Conservation (phyloP, 257 asterid species). For the Haberlea rhodopensis region DNA sequence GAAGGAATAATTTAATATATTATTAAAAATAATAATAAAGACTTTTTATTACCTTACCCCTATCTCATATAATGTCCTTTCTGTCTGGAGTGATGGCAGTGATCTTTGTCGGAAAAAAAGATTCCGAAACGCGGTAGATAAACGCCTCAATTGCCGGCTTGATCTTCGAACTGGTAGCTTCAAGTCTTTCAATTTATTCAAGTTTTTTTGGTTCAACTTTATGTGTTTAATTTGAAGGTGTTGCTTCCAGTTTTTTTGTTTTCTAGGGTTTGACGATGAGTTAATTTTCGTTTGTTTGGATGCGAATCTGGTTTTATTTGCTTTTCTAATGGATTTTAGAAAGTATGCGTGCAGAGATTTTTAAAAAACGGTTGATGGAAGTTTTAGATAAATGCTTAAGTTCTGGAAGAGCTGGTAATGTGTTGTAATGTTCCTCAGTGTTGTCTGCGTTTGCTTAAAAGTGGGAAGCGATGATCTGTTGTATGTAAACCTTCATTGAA, state of each 20-base stretch:
- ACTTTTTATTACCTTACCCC: too few species aligned
- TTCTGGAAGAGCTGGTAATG: background rate
- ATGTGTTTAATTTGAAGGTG: background rate
- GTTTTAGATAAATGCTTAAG: background rate
- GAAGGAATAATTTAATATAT: too few species aligned
- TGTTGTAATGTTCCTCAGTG: too few species aligned
- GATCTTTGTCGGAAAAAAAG: background rate
- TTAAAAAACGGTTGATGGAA: background rate
- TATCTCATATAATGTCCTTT: too few species aligned
- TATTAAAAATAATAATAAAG: too few species aligned
- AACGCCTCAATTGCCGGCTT: background rate
- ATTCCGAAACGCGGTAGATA: background rate
- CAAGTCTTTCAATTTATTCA: background rate
- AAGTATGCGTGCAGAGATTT: too few species aligned
- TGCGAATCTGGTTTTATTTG: background rate
- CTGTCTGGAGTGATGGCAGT: background rate
- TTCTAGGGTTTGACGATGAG: background rate
- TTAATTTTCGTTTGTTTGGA: background rate
- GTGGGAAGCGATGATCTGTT: background rate
- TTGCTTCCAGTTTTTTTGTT: background rate
- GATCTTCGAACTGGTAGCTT: background rate
- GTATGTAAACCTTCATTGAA: background rate
- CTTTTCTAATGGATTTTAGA: background rate
- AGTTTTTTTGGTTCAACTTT: background rate
- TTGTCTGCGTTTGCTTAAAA: background rate